Conservation (phyloP, 1,139 yeast genomes). For the Saccharomyces hybrid region DNA sequence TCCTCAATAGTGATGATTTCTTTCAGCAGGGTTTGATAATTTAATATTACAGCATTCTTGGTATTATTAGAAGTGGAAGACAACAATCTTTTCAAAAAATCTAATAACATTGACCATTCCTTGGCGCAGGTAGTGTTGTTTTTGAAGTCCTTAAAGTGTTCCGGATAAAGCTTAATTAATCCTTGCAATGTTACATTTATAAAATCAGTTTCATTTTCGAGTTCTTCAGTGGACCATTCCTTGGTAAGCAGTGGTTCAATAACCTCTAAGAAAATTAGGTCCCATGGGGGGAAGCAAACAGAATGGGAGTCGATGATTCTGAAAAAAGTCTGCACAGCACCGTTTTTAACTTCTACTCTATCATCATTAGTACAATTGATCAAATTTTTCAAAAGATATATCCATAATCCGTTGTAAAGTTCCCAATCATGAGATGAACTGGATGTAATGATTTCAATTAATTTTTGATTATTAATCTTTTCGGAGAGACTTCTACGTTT, state of each 20-base stretch:
- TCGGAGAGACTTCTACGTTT: constrained; percentile 5
- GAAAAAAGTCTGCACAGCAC: constrained; percentile 81
- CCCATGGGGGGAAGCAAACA: constrained; percentile 48
- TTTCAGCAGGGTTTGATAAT: constrained; percentile 47
- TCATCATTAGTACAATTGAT: constrained; percentile 55
- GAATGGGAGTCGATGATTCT: constrained; percentile 80
- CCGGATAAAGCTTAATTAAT: constrained; percentile 28
- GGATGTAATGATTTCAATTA: constrained; percentile 13
- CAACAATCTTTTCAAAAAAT: constrained; percentile 16
- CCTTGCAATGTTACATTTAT: constrained; percentile 31
- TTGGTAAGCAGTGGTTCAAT: constrained; percentile 36
- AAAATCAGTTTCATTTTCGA: constrained; percentile 20
- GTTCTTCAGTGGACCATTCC: constrained; percentile 20
- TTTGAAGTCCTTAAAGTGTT: constrained; percentile 20
- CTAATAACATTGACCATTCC: constrained; percentile 23
- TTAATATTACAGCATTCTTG: constrained; percentile 39
- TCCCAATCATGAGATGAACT: constrained; percentile 8
- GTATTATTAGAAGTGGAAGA: constrained; percentile 37
- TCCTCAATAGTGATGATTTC: constrained; percentile 39
- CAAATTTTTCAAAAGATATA: constrained; percentile 53
- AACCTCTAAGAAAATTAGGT: constrained; percentile 44
- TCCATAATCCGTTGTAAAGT: constrained; percentile 42
- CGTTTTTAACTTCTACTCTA: constrained; percentile 78
- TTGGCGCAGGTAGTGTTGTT: constrained; percentile 6
- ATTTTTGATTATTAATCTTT: constrained; percentile 8